These are phyloP conservation scores for Saccharomycopsis malanga DNA, from an alignment of 805 yeast species.

Conservation along the genomic window DNA sequence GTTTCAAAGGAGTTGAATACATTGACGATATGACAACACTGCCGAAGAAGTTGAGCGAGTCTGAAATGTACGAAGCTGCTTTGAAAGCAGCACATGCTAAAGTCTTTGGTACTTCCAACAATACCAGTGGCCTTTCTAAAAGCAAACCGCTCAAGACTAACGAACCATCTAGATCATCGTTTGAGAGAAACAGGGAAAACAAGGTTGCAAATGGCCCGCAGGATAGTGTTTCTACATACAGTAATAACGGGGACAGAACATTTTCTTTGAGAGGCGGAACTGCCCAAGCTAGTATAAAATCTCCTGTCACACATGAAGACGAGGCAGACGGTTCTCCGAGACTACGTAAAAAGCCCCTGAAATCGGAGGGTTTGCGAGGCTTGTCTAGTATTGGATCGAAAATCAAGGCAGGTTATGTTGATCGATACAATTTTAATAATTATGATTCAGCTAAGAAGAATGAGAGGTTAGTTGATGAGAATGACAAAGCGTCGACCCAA, in stretches of 20 bases:
- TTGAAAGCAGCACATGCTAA: conserved; percentile 15
- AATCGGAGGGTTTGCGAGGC: too few species aligned
- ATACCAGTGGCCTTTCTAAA: not conserved
- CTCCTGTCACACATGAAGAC: not conserved
- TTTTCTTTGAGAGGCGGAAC: not conserved
- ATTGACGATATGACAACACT: not conserved
- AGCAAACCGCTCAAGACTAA: not conserved
- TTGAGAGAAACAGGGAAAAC: conserved; percentile 4
- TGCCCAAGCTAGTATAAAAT: not conserved
- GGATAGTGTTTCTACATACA: too few species aligned
- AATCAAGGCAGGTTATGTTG: too few species aligned
- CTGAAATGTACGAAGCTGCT: conserved; percentile 18
- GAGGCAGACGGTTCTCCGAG: not conserved
- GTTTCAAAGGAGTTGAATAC: conserved; percentile 16
- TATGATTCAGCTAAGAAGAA: too few species aligned
- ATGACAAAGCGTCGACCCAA: too few species aligned
- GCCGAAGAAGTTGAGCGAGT: conserved; percentile 4
- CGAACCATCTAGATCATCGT: conserved; percentile 1
- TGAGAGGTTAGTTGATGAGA: too few species aligned
- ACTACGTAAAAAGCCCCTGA: conserved; percentile 5
- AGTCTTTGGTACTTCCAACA: conserved; percentile 11
- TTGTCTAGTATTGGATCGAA: too few species aligned
- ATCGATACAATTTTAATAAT: too few species aligned
- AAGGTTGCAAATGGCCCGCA: not conserved
- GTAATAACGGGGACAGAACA: too few species aligned